phyloP scores from a whole-genome alignment of 2,329 filamentous ascomycete genomes.

The Ambrosiella beaveri region DNA sequence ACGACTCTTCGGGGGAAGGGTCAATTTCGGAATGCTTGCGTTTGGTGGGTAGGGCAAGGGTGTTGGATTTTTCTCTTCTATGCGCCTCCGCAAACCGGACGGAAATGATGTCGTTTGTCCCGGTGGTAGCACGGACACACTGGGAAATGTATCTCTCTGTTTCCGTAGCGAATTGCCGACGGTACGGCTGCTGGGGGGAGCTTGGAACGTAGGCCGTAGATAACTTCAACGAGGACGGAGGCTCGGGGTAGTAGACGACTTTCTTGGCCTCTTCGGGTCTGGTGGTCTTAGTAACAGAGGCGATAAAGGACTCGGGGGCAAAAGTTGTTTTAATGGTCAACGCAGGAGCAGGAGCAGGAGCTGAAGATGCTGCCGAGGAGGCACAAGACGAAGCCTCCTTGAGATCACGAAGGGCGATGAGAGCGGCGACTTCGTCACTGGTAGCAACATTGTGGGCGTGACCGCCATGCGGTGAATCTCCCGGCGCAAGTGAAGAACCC shows the following conservation, averaged over 20 bases:
- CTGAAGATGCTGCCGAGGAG: neutral
- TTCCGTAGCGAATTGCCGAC: conserved; percentile 6
- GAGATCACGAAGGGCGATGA: conserved; percentile 11
- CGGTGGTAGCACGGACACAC: neutral
- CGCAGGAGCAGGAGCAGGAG: neutral
- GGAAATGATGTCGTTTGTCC: conserved; percentile 6
- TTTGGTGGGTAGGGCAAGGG: conserved; percentile 7
- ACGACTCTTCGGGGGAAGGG: neutral
- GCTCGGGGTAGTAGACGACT: conserved; percentile 8
- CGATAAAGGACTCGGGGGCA: neutral
- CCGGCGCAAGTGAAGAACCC: conserved; percentile 2
- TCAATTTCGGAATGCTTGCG: conserved; percentile 4
- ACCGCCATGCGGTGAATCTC: conserved; percentile 1
- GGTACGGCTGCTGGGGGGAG: conserved; percentile 3
- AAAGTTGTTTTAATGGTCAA: neutral
- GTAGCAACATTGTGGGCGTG: conserved; percentile 7
- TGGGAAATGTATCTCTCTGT: neutral
- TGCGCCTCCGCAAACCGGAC: conserved; percentile 8
- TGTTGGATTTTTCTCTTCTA: conserved; percentile 4
- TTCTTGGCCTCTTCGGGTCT: neutral
- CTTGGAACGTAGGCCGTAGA: neutral
- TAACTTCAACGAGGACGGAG: conserved; percentile 1
- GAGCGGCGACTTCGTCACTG: conserved; percentile 11
- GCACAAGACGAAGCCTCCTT: conserved; percentile 4
- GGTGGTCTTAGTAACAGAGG: neutral